Base-by-base conservation (phyloP, 2,329 filamentous ascomycete species). In the Hymenoscyphus linearis region DNA sequence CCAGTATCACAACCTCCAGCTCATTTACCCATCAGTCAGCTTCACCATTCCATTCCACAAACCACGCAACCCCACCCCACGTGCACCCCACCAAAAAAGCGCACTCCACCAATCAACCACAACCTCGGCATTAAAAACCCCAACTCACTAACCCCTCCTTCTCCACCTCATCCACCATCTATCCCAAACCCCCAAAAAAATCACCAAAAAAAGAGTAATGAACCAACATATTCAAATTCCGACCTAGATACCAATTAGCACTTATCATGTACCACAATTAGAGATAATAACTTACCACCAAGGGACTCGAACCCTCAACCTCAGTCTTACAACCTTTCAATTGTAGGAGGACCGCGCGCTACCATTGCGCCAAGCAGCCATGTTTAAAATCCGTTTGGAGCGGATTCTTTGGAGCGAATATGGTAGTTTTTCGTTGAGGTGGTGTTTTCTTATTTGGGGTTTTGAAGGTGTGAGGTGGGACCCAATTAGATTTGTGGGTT, bases 271-370 rank as follows among this genome's bases (percentile, higher is more conserved):
- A n/a, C n/a, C n/a, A n/a, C n/a, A n/a, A n/a, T n/a, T 4, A 31
- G 31, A 31, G 31, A n/a, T n/a, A n/a, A n/a, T 31, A 31, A 31
- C 31, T 31, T 53, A 60, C 52, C 59, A 60, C 59, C 59, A 60
- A 27, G 54, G 59, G 59, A 60, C 59, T 60, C 59, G 59, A 60
- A 60, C 74, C 74, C 74, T 72, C 75, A 76, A 74, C 75, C 76
- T 77, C 74, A 74, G 75, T 75, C 76, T 77, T 72, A 73, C 73
- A 64, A 50, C 69, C 64, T 66, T 72, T 70, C 57, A 54, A 59
- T 52, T 55, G 61, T 78, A 78, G 77, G 77, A 78, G 76, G 76
- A 76, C 76, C 74, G 74, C 76, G 75, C 76, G 76, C 76, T 78
- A 78, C 76, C 76, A 77, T 76, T 77, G 76, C 76, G 76, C 76